Conservation (phyloP, 1,284 basidiomycete genomes). For the Coniophora puteana region DNA sequence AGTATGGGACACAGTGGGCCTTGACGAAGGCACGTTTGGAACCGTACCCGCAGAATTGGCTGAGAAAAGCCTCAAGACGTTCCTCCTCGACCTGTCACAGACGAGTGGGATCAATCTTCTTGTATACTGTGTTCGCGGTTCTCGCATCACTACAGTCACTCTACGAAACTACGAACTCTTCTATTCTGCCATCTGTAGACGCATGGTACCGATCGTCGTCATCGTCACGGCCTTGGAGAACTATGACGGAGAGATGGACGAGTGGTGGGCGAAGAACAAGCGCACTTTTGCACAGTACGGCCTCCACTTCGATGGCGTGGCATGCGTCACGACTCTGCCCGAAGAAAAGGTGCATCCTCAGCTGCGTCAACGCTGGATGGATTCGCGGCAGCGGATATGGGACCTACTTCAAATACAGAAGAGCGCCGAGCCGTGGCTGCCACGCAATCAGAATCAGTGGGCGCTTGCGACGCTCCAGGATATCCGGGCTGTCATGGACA, state of each 20-base stretch:
- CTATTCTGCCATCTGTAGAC: constrained; percentile 29
- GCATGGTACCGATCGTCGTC: constrained; percentile 26
- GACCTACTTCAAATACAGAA: no score
- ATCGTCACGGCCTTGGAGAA: constrained; percentile 27
- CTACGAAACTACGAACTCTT: constrained; percentile 29
- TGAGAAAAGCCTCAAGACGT: constrained; percentile 21
- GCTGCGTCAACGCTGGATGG: constrained; percentile 22
- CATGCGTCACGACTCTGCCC: constrained; percentile 25
- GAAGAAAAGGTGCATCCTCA: constrained; percentile 23
- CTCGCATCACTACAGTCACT: constrained; percentile 18
- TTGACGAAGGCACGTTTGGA: constrained; percentile 25
- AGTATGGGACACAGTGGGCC: constrained; percentile 25
- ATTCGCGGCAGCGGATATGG: constrained; percentile 19
- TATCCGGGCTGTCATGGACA: no score
- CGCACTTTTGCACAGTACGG: constrained; percentile 18
- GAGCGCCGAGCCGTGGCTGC: no score
- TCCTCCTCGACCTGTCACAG: constrained; percentile 19
- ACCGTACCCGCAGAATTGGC: constrained; percentile 24
- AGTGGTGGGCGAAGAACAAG: constrained; percentile 27
- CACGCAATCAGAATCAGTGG: no score
- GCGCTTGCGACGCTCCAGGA: no score
- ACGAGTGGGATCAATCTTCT: constrained; percentile 24
- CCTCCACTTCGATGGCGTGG: constrained; percentile 28
- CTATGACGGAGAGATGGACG: constrained; percentile 23
- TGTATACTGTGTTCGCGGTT: constrained; percentile 25